Evolutionary conservation across 345 rosid species (phyloP).

Genomic region (Gossypium thurberi): DNA sequence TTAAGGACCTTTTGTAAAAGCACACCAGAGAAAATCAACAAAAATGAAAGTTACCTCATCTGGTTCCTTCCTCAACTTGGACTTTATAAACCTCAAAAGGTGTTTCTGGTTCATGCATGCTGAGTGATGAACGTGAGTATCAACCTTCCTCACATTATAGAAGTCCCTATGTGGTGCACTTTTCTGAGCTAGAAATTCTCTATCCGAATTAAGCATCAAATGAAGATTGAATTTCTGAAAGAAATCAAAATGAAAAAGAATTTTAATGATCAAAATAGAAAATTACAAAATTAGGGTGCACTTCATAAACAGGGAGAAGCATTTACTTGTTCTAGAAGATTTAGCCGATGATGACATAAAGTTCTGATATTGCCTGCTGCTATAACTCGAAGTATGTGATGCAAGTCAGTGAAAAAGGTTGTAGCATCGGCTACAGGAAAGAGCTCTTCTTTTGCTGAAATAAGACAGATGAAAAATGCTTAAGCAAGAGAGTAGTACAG

Average conservation of each 20-base stretch:
- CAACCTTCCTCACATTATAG: constrained; percentile 96
- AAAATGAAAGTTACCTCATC: constrained; percentile 62
- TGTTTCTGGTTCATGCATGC: constrained; percentile 99
- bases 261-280: constrained; percentile 1
- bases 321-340: constrained; percentile 88
- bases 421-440: constrained; percentile 92
- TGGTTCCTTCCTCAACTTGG: constrained; percentile 93
- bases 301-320: not conserved
- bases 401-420: constrained; percentile 88
- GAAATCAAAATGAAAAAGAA: not conserved
- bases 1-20: not conserved
- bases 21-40: not conserved
- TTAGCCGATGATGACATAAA: constrained; percentile 83
- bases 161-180: constrained; percentile 99
- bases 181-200: constrained; percentile 96
- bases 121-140: constrained; percentile 97
- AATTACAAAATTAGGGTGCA: constrained; percentile 14
- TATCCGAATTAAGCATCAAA: constrained; percentile 97
- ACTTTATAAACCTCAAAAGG: constrained; percentile 95
- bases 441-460: constrained; percentile 73
- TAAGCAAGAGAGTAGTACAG: not conserved
- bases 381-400: constrained; percentile 75
- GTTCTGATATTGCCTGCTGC: constrained; percentile 92
- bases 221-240: constrained; percentile 96
- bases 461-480: constrained; percentile 6